Base-by-base conservation (phyloP, 2,329 filamentous ascomycete genomes). In the Pestalotiopsis sp. region DNA sequence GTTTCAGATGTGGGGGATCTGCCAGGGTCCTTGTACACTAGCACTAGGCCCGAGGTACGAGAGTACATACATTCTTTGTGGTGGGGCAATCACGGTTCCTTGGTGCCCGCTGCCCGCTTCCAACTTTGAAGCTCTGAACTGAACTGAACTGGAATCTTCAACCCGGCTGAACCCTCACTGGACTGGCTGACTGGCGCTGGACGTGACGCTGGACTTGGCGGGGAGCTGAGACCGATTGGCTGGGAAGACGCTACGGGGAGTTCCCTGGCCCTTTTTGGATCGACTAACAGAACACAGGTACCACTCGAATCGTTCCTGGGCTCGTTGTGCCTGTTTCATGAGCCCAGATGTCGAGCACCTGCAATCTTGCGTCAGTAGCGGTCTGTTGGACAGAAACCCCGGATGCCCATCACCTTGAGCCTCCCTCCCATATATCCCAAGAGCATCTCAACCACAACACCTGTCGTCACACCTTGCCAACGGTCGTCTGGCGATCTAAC, bases 1-100 rank as follows among this genome's bases (percentile, higher is more conserved):
- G 63, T 66, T 66, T 66, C 63, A 66, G 63, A 66, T 66, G 63
- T 56, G 61, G 61, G 61, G 61, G 61, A 64, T 64, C 61, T 62
- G 59, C 59, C 59, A 36, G 36, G 57, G 23, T 36, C 57, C 57
- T 52, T 52, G 45, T n/a, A 52, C 17, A 20, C 17, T 17, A n/a
- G 45, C 17, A 20, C 17, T 17, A n/a, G 45, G n/a, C 45, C 20
- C 45, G 27, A 52, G 45, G 45, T 52, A 17, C 17, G 14, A 6
- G 14, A 3, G 45, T 13, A 13, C 39, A 17, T 45, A 11, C 39
- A 4, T 45, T 13, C 41, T n/a, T 31, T 58, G 56, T 14, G 41
- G n/a, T 14, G 41, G 41, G 6, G 31, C 31, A 49, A 14, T 49
- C 31, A 36, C 31, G 57, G 57, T 38, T 62, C 27, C 60, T 13